These are phyloP conservation scores for Vitis hybrid DNA, from an alignment of 177 flowering plant genomes.

Conservation along the genomic window DNA sequence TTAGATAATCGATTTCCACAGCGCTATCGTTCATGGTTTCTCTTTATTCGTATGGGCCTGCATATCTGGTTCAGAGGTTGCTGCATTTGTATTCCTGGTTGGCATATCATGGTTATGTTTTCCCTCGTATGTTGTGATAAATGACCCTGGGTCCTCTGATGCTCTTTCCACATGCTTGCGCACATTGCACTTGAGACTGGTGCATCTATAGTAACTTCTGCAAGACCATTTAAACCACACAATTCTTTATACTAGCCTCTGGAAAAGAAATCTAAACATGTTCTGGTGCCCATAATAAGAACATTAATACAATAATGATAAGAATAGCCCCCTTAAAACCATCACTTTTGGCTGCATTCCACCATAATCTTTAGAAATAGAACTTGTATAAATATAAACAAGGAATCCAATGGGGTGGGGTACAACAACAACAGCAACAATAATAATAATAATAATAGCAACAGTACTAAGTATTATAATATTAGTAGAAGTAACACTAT, in stretches of 20 bases:
- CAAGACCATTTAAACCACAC: conserved; percentile 19
- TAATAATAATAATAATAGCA: too few species aligned
- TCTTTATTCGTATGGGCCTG: conserved; percentile 21
- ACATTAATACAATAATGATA: too few species aligned
- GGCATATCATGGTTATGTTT: conserved; percentile 91
- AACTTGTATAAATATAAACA: too few species aligned
- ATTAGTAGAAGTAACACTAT: too few species aligned
- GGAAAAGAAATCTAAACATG: neutral
- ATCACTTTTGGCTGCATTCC: too few species aligned
- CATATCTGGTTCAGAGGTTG: conserved; percentile 38
- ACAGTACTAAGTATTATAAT: too few species aligned
- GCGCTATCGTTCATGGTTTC: conserved; percentile 11
- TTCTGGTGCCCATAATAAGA: too few species aligned
- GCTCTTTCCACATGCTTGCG: conserved; percentile 89
- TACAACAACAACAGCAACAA: too few species aligned
- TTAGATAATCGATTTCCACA: neutral
- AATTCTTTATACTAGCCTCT: neutral
- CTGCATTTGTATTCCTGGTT: conserved; percentile 30
- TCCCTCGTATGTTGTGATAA: conserved; percentile 91
- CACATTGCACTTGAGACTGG: conserved; percentile 72
- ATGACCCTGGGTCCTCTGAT: conserved; percentile 77
- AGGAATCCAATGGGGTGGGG: too few species aligned
- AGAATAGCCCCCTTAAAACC: too few species aligned
- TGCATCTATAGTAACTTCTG: conserved; percentile 97
- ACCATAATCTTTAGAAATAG: too few species aligned